Conservation (phyloP, 331 rosid genomes). For the Pyracantha coccinea region DNA sequence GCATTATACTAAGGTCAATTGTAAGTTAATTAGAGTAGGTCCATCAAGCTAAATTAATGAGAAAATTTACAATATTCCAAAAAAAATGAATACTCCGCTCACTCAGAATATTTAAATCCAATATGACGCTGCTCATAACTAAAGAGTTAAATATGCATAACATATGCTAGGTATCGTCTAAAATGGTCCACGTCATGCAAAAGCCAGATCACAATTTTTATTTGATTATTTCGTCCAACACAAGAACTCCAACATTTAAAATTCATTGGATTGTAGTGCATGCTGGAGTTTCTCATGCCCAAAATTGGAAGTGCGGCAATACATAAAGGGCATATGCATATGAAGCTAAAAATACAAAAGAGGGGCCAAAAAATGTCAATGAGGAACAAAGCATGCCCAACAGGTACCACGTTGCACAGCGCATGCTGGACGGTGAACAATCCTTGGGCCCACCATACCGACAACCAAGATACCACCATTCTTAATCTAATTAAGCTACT, state of each 20-base stretch:
- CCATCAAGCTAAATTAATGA: background rate
- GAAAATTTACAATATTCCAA: no score
- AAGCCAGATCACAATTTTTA: background rate
- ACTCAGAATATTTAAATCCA: no score
- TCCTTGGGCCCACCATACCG: slow-evolving; percentile 61
- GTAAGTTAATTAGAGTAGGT: background rate
- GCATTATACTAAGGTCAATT: background rate
- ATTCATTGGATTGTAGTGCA: background rate
- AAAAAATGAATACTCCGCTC: no score
- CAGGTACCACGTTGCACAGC: slow-evolving; percentile 47
- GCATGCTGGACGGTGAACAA: slow-evolving; percentile 74
- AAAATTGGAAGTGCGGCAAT: background rate
- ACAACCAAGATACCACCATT: slow-evolving; percentile 3
- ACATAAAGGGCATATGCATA: background rate
- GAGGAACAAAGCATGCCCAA: slow-evolving; percentile 67
- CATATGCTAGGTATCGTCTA: background rate
- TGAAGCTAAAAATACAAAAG: background rate
- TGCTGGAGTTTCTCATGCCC: background rate
- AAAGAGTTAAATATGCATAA: no score
- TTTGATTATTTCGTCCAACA: background rate
- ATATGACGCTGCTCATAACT: no score
- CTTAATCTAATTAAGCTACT: background rate
- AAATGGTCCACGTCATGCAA: background rate
- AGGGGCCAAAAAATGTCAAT: slow-evolving; percentile 9
- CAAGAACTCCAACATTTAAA: background rate